phyloP scores from a whole-genome alignment of 2,329 filamentous ascomycete species.

The Gaeumannomyces tritici region DNA sequence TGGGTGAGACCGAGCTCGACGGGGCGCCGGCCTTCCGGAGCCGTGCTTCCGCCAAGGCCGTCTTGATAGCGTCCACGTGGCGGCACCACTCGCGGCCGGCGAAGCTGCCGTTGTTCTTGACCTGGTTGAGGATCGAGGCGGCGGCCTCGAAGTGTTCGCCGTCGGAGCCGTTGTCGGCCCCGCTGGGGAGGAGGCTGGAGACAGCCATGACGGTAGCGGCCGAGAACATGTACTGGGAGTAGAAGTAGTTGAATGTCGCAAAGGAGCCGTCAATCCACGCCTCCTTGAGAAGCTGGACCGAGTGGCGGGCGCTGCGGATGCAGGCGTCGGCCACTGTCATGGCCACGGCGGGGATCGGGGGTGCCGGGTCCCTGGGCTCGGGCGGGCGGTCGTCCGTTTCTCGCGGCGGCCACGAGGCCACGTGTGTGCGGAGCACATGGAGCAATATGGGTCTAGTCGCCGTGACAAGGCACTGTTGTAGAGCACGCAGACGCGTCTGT shows the following conservation, averaged over 20 bases:
- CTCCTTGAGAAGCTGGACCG: constrained; percentile 1
- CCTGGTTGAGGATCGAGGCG: background rate
- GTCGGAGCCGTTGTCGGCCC: background rate
- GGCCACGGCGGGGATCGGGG: constrained; percentile 18
- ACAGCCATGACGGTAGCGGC: constrained; percentile 2
- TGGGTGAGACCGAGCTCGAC: too few relatives aligned
- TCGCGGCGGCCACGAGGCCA: constrained; percentile 5
- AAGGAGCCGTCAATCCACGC: constrained; percentile 3
- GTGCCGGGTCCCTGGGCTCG: background rate
- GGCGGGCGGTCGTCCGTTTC: background rate
- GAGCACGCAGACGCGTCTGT: background rate
- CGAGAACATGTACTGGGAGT: constrained; percentile 2
- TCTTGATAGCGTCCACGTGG: constrained; percentile 1
- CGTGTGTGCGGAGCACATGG: constrained; percentile 16
- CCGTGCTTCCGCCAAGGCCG: constrained; percentile 1
- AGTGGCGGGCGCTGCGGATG: constrained; percentile 17
- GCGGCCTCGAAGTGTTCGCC: constrained; percentile 3
- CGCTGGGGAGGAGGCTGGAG: background rate
- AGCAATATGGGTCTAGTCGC: constrained; percentile 20
- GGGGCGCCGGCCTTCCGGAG: background rate
- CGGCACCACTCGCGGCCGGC: constrained; percentile 1
- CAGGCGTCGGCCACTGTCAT: constrained; percentile 21
- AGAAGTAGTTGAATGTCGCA: constrained; percentile 2
- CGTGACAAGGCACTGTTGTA: constrained; percentile 24
- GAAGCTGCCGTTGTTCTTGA: constrained; percentile 1